These are phyloP conservation scores for Fusarium coicis DNA, from an alignment of 2,329 filamentous ascomycete genomes.

Conservation along the genomic window DNA sequence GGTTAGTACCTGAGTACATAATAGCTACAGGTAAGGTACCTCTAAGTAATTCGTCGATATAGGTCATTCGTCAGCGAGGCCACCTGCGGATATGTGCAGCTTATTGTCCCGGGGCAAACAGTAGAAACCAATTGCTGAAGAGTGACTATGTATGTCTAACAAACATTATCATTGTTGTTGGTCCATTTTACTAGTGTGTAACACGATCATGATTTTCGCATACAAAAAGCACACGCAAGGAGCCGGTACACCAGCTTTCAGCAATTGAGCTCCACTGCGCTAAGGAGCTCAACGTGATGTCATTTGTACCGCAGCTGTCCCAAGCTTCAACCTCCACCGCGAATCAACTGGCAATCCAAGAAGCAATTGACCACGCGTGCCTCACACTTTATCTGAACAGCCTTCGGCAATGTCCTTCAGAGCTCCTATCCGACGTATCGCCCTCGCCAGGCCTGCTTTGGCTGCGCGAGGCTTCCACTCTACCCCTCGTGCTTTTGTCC, in stretches of 20 bases:
- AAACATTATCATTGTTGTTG: background rate
- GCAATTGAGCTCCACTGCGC: constrained; percentile 6
- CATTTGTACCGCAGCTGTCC: constrained; percentile 27
- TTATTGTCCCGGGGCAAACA: background rate
- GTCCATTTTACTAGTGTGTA: background rate
- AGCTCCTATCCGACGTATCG: constrained; percentile 48
- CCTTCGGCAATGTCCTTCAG: constrained; percentile 51
- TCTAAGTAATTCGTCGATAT: background rate
- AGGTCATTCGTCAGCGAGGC: background rate
- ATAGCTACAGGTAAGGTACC: background rate
- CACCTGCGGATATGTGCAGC: background rate
- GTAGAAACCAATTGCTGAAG: background rate
- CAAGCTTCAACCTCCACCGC: constrained; percentile 22
- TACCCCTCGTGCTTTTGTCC: constrained; percentile 71
- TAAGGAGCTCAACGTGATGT: constrained; percentile 40
- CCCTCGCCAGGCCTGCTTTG: constrained; percentile 45
- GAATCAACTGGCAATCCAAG: constrained; percentile 7
- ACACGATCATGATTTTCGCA: background rate
- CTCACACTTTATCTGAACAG: background rate
- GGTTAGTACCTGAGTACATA: background rate
- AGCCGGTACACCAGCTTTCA: background rate
- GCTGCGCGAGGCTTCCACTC: constrained; percentile 68
- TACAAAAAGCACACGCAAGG: background rate
- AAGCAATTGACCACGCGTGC: constrained; percentile 26
- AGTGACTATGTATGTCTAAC: background rate